Conservation (phyloP, 306 rosid species). For the Delonix regia region DNA sequence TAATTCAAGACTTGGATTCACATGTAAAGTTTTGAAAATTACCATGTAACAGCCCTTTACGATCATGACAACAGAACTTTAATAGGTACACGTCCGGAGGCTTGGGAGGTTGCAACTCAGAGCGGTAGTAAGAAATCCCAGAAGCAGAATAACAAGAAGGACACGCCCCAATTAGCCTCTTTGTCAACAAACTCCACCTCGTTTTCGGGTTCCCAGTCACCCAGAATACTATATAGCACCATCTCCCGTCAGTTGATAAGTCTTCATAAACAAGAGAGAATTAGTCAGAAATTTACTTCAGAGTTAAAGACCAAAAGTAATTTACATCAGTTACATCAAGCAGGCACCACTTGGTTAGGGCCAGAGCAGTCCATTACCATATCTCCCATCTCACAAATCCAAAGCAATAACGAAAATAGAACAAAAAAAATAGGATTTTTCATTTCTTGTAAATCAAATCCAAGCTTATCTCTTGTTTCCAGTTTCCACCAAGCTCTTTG, state of each 20-base stretch:
- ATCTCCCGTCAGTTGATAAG: slow-evolving; percentile 90
- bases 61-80: slow-evolving; percentile 74
- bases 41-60: slow-evolving; percentile 96
- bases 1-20: not conserved
- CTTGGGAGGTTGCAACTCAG: slow-evolving; percentile 63
- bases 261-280: slow-evolving; percentile 54
- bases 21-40: not conserved
- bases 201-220: slow-evolving; percentile 73
- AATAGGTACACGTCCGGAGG: slow-evolving; percentile 79
- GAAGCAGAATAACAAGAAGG: slow-evolving; percentile 90
- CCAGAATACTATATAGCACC: slow-evolving; percentile 98
- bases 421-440: slow-evolving; percentile 3
- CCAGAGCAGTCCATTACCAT: not conserved
- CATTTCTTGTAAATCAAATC: not conserved
- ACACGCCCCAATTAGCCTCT: slow-evolving; percentile 76
- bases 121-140: slow-evolving; percentile 62
- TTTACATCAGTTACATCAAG: not conserved
- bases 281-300: slow-evolving; percentile 12
- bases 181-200: slow-evolving; percentile 81
- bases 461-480: not conserved
- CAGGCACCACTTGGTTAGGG: not conserved
- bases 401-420: slow-evolving; percentile 14
- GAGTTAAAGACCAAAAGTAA: not conserved
- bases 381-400: not conserved
- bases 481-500: no score